phyloP scores from a whole-genome alignment of 2,329 filamentous ascomycete genomes.

The Pezicula rhizophila region DNA sequence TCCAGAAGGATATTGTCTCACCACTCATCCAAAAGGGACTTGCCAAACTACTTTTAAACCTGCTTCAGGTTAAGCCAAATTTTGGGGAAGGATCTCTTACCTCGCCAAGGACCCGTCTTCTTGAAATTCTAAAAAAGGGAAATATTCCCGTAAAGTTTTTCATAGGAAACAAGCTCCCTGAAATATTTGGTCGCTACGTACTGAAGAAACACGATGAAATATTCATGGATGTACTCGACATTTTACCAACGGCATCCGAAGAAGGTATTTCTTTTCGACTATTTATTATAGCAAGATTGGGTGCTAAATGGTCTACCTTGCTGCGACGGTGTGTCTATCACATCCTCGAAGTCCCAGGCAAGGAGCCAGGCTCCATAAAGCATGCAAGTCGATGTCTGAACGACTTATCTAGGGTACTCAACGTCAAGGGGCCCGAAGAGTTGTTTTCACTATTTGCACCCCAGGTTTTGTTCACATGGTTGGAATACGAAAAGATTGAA shows the following conservation, averaged over 20 bases:
- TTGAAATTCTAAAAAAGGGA: slow-evolving; percentile 63
- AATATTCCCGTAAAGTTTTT: slow-evolving; percentile 69
- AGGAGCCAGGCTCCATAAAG: slow-evolving; percentile 54
- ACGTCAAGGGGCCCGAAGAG: slow-evolving; percentile 58
- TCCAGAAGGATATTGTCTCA: slow-evolving; percentile 66
- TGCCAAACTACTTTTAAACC: slow-evolving; percentile 59
- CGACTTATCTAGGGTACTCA: slow-evolving; percentile 58
- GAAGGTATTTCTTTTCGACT: slow-evolving; percentile 86
- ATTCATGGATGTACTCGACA: slow-evolving; percentile 76
- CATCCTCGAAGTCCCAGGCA: slow-evolving; percentile 84
- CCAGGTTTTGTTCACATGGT: slow-evolving; percentile 88
- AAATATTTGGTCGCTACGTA: slow-evolving; percentile 76
- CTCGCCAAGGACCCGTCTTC: slow-evolving; percentile 62
- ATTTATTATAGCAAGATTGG: slow-evolving; percentile 68
- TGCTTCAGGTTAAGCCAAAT: slow-evolving; percentile 61
- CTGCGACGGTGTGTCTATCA: slow-evolving; percentile 84
- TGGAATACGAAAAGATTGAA: slow-evolving; percentile 59
- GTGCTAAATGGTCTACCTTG: slow-evolving; percentile 78
- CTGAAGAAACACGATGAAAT: slow-evolving; percentile 77
- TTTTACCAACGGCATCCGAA: slow-evolving; percentile 66
- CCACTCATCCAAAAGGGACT: slow-evolving; percentile 61
- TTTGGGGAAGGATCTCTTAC: slow-evolving; percentile 46
- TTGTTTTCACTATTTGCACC: slow-evolving; percentile 81
- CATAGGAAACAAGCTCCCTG: slow-evolving; percentile 62
- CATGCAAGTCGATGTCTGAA: slow-evolving; percentile 70